phyloP scores from a whole-genome alignment of 2,329 filamentous ascomycete species.

The Aureobasidium melanogenum region DNA sequence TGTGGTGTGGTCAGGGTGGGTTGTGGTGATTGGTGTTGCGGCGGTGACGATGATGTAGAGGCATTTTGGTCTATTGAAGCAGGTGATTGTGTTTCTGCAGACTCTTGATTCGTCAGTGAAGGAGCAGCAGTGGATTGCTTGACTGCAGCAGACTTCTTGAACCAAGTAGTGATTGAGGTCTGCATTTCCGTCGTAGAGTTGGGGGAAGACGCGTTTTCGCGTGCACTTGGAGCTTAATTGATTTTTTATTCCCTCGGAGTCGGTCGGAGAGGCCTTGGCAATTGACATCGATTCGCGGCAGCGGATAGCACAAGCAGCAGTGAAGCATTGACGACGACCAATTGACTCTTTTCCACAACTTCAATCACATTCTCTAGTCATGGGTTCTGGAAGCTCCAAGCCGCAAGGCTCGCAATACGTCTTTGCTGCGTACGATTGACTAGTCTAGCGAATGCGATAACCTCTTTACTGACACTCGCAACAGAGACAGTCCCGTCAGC shows the following conservation, averaged over 20 bases:
- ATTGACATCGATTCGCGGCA: constrained; percentile 2
- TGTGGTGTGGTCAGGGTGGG: neutral
- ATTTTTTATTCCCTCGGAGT: neutral
- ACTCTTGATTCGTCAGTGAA: neutral
- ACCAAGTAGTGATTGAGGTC: constrained; percentile 39
- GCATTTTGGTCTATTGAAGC: neutral
- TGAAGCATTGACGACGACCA: neutral
- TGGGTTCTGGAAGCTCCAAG: constrained; percentile 57
- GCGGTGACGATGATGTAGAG: neutral
- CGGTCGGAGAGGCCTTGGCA: constrained; percentile 10
- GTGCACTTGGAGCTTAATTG: constrained; percentile 3
- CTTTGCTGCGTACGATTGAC: constrained; percentile 47
- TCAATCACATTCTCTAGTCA: constrained; percentile 23
- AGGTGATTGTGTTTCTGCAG: neutral
- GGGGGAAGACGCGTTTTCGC: neutral
- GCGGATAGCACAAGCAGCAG: neutral
- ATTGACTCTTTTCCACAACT: constrained; percentile 1
- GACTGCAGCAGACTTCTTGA: constrained; percentile 35
- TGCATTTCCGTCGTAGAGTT: too few species aligned
- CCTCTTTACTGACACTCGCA: neutral
- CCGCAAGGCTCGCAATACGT: constrained; percentile 50
- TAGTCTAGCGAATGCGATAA: neutral
- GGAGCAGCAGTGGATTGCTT: constrained; percentile 17
- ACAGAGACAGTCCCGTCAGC: constrained; percentile 52
- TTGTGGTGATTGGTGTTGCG: neutral